Conservation (phyloP, 176 grass and related monocot species). For the Hordeum vulgare region MorexV3_pseudomolecules_assembly NC_058518.1:422269513-422270012, state of each 20-base stretch:
- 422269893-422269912: neutral
- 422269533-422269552: too few relatives aligned
- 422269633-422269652: too few relatives aligned
- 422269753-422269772: conserved; percentile 8
- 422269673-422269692: neutral
- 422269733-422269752: neutral
- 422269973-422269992: neutral
- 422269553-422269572: too few relatives aligned
- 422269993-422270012: neutral
- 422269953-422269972: neutral
- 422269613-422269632: too few relatives aligned
- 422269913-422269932: neutral
- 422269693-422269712: neutral
- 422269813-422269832: neutral
- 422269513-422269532: too few relatives aligned
- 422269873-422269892: neutral
- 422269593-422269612: too few relatives aligned
- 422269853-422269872: neutral
- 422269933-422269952: neutral
- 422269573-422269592: too few relatives aligned
- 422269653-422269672: neutral
- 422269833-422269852: neutral
- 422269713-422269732: neutral
- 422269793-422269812: neutral
- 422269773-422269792: neutral